Conservation (phyloP, 2,329 filamentous ascomycete genomes). For the Periconia sp. region DNA sequence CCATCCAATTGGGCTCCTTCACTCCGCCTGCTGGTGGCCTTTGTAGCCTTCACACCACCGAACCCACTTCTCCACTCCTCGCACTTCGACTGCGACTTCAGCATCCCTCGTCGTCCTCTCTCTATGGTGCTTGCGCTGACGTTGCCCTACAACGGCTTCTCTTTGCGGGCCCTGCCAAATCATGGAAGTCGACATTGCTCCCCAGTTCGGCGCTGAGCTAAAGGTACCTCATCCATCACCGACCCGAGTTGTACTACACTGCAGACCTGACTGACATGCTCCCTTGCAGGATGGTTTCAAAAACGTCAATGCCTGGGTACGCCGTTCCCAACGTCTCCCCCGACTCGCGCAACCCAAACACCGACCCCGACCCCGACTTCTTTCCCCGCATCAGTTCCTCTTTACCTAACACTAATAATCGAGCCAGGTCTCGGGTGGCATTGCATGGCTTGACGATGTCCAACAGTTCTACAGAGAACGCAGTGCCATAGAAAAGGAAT, state of each 20-base stretch:
- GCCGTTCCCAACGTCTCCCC: conserved; percentile 20
- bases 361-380: conserved; percentile 5
- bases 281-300: conserved; percentile 85
- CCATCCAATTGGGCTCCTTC: neutral
- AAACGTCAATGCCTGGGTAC: conserved; percentile 84
- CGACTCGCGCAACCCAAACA: conserved; percentile 2
- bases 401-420: conserved; percentile 22
- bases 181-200: conserved; percentile 83
- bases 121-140: conserved; percentile 30
- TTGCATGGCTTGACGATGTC: conserved; percentile 94
- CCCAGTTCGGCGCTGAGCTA: conserved; percentile 89
- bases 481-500: conserved; percentile 93
- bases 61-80: neutral
- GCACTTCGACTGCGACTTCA: too few species aligned
- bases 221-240: conserved; percentile 63
- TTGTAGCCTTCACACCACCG: neutral
- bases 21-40: neutral
- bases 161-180: conserved; percentile 18
- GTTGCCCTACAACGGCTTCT: conserved; percentile 16
- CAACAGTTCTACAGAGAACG: conserved; percentile 97
- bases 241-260: conserved; percentile 1
- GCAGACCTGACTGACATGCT: conserved; percentile 27
- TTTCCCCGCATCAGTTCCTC: conserved; percentile 1
- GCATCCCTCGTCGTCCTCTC: conserved; percentile 2
- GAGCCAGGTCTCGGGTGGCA: conserved; percentile 72